Conservation (phyloP, 768 basidiomycete genomes). For the Rhizopogon vesiculosus region DNA sequence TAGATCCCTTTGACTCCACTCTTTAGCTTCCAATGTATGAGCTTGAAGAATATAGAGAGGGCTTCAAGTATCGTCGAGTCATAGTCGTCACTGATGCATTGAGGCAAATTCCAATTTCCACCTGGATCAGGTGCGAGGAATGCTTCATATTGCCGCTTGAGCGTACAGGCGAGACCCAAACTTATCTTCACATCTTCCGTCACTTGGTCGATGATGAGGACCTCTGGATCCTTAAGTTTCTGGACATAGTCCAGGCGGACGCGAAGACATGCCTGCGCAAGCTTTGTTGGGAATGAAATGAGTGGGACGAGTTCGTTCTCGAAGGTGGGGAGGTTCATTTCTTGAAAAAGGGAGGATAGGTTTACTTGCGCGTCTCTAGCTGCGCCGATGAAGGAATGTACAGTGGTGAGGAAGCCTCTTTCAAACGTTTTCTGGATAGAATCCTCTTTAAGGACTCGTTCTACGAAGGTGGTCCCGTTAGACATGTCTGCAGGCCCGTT, state of each 20-base stretch:
- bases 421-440: conserved; percentile 94
- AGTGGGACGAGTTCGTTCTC: conserved; percentile 85
- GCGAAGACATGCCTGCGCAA: conserved; percentile 87
- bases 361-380: conserved; percentile 86
- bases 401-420: conserved; percentile 82
- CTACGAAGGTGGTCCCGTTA: conserved; percentile 85
- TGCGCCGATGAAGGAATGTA: conserved; percentile 79
- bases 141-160: conserved; percentile 92
- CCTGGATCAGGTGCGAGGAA: conserved; percentile 83
- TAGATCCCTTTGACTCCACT: conserved; percentile 88
- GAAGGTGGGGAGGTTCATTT: conserved; percentile 91
- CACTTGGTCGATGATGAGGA: conserved; percentile 91
- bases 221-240: conserved; percentile 83
- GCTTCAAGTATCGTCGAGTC: conserved; percentile 87
- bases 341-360: conserved; percentile 66
- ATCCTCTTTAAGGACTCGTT: conserved; percentile 92
- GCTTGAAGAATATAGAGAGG: conserved; percentile 83
- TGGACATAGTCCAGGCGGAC: conserved; percentile 86
- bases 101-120: conserved; percentile 84
- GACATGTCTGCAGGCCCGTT: conserved; percentile 41
- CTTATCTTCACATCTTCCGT: conserved; percentile 88
- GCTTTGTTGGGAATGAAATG: conserved; percentile 94
- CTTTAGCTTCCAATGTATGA: conserved; percentile 95
- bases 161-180: conserved; percentile 88
- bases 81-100: conserved; percentile 87